A percentile compares a stretch with the other conserved stretches of the same genome.
Conservation (phyloP, 768 basidiomycete species). For the Gelatoporia subvermispora region DNA sequence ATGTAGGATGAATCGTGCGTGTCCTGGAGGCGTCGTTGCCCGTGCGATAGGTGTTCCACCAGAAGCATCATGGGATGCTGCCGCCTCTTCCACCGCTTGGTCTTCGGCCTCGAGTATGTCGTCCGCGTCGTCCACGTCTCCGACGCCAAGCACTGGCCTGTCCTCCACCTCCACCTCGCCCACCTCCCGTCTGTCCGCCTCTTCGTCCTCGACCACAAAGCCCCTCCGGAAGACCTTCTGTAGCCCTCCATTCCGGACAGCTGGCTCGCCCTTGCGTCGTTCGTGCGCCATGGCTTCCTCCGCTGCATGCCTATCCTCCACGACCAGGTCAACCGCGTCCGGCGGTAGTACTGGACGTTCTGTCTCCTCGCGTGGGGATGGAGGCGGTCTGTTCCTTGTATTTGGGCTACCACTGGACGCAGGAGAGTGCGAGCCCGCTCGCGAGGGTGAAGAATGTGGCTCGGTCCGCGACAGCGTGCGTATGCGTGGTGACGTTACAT, state of each 20-base stretch:
- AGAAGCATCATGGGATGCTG: conserved; percentile 18
- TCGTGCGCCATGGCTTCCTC: conserved; percentile 49
- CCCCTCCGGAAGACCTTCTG: conserved; percentile 51
- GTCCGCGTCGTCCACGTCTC: conserved; percentile 38
- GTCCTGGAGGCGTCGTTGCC: conserved; percentile 40
- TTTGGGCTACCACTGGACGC: conserved; percentile 13
- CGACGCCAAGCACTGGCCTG: conserved; percentile 19
- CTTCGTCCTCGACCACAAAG: conserved; percentile 35
- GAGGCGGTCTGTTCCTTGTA: conserved; percentile 10
- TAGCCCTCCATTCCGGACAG: conserved; percentile 33
- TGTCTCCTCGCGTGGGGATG: conserved; percentile 13
- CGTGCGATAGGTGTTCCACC: too few relatives aligned
- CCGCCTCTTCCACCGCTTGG: conserved; percentile 16
- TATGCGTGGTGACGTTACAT: conserved; percentile 16
- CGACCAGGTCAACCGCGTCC: conserved; percentile 87
- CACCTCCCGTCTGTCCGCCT: conserved; percentile 23
- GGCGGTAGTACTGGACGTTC: conserved; percentile 37
- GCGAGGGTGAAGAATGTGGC: conserved; percentile 4
- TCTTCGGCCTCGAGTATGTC: conserved; percentile 29
- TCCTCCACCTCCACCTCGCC: conserved; percentile 40
- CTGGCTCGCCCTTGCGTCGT: conserved; percentile 60
- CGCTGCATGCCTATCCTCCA: conserved; percentile 59
- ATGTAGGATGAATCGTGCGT: conserved; percentile 32
- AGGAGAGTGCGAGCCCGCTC: conserved; percentile 10
- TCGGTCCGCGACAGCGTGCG: conserved; percentile 9